phyloP scores from a whole-genome alignment of 2,329 filamentous ascomycete genomes.

The Berkeleyomyces basicola region DNA sequence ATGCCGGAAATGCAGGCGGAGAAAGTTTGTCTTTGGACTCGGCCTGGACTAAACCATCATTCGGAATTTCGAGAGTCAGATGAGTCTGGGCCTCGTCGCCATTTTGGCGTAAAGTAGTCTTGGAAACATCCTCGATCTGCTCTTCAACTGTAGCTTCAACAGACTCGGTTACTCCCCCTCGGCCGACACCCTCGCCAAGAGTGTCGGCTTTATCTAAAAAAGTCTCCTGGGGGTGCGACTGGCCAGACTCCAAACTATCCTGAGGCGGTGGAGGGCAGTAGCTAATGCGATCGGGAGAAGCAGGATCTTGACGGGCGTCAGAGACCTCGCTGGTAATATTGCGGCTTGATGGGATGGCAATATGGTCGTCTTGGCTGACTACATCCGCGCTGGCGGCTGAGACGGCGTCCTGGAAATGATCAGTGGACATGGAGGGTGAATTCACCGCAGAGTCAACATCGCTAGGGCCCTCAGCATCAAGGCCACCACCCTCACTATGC shows the following conservation, averaged over 20 bases:
- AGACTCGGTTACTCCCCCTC: slow-evolving; percentile 19
- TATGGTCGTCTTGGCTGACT: neutral
- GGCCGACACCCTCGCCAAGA: slow-evolving; percentile 52
- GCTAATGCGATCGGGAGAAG: neutral
- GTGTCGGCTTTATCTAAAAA: slow-evolving; percentile 59
- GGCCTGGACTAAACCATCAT: neutral
- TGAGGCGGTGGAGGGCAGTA: neutral
- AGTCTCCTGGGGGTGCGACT: slow-evolving; percentile 31
- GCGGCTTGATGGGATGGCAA: neutral
- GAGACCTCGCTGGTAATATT: neutral
- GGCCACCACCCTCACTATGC: neutral
- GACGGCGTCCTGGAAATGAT: neutral
- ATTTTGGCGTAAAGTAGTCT: neutral
- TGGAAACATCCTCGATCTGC: neutral
- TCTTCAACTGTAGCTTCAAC: neutral
- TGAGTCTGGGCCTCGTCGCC: neutral
- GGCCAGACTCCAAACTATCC: neutral
- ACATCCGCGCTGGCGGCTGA: neutral
- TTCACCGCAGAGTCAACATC: neutral
- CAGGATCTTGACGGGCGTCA: neutral
- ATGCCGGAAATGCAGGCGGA: slow-evolving; percentile 18
- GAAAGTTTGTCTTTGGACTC: neutral
- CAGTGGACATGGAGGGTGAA: neutral
- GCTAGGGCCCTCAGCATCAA: neutral
- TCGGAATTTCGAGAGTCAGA: neutral